Percentiles rank a stretch among this genome's conserved stretches.
phyloP scores from a whole-genome alignment of 179 eudicot species.

The Beta macrorhiza region DNA sequence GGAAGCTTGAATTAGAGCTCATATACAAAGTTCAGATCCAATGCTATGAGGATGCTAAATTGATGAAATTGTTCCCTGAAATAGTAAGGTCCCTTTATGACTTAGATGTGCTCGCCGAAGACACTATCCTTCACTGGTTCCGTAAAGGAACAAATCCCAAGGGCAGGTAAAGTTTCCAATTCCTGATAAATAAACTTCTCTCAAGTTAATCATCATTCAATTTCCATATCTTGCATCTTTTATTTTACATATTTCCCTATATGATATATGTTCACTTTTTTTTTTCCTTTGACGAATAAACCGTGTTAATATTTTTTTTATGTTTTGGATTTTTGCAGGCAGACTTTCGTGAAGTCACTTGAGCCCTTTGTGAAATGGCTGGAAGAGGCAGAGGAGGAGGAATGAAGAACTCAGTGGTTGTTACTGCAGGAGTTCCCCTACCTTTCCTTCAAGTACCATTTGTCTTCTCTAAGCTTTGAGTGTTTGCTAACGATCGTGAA shows the following conservation, averaged over 20 bases:
- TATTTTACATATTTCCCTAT: too few species aligned
- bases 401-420: conserved; percentile 29
- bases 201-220: too few species aligned
- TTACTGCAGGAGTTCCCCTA: conserved; percentile 14
- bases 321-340: conserved; percentile 45
- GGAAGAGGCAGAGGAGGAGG: conserved; percentile 99
- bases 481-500: not conserved
- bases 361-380: conserved; percentile 99
- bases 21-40: conserved; percentile 92
- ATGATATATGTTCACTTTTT: too few species aligned
- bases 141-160: conserved; percentile 83
- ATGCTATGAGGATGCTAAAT: conserved; percentile 92
- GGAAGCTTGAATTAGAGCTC: conserved; percentile 91
- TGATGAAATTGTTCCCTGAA: conserved; percentile 96
- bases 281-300: too few species aligned
- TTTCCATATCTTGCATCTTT: too few species aligned
- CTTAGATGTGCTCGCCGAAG: conserved; percentile 96
- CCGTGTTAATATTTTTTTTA: not conserved
- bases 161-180: conserved; percentile 59
- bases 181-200: too few species aligned
- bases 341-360: conserved; percentile 82
- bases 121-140: conserved; percentile 94
- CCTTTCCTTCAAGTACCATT: conserved; percentile 16
- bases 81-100: conserved; percentile 90
- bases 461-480: conserved; percentile 3